A percentile compares a stretch with the other conserved stretches of the same genome.
Evolutionary conservation across 805 yeast species (phyloP).

Genomic region (Wickerhamomyces silvicola): DNA sequence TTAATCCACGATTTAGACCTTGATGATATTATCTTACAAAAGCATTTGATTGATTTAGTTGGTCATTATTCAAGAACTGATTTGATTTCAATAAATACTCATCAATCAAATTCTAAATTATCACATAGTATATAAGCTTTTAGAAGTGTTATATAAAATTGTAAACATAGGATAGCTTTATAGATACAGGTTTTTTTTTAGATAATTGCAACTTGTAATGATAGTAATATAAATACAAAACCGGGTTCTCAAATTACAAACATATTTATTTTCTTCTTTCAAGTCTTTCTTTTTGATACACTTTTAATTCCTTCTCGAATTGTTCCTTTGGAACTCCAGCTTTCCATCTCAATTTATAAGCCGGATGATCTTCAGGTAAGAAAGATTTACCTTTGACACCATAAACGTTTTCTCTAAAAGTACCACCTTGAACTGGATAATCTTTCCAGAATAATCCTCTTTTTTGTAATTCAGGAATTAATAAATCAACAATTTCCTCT

Average conservation of each 20-base stretch:
- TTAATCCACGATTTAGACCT: slow-evolving; percentile 15
- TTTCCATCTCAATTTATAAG: slow-evolving; percentile 7
- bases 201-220: too few species aligned
- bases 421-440: slow-evolving; percentile 26
- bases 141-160: too few species aligned
- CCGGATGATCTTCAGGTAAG: slow-evolving; percentile 14
- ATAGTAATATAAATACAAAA: too few species aligned
- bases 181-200: too few species aligned
- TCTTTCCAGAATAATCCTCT: slow-evolving; percentile 30
- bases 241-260: too few species aligned
- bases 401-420: slow-evolving; percentile 28
- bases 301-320: slow-evolving; percentile 2
- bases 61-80: slow-evolving; percentile 19
- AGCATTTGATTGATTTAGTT: slow-evolving; percentile 15
- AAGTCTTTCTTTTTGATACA: neutral
- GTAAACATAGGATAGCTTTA: too few species aligned
- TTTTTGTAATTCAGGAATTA: slow-evolving; percentile 28
- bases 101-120: neutral
- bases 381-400: slow-evolving; percentile 19
- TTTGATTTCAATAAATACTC: slow-evolving; percentile 1
- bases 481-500: slow-evolving; percentile 30
- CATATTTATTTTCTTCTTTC: neutral
- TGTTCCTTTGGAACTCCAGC: slow-evolving; percentile 1
- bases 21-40: slow-evolving; percentile 10
- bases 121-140: neutral